Conservation (phyloP, 1,139 yeast species). For the Kurtzmaniella quercitrusa region DNA sequence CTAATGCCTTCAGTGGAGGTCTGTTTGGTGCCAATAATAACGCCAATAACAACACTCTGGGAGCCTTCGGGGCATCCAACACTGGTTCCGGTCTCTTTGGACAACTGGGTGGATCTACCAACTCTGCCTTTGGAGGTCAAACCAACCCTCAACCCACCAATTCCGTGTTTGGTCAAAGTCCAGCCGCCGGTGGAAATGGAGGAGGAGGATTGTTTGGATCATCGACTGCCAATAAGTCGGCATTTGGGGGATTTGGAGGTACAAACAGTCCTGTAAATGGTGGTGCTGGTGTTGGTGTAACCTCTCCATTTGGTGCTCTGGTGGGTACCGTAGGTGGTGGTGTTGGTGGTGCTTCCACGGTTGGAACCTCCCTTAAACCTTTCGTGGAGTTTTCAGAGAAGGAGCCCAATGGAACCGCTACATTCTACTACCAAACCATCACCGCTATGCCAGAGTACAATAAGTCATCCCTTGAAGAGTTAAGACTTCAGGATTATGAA, state of each 20-base stretch:
- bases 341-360: slow-evolving; percentile 28
- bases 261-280: slow-evolving; percentile 14
- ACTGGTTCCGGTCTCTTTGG: slow-evolving; percentile 6
- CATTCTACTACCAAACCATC: slow-evolving; percentile 67
- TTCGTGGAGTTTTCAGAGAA: slow-evolving; percentile 65
- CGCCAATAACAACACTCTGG: slow-evolving; percentile 18
- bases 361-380: slow-evolving; percentile 74
- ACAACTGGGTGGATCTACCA: slow-evolving; percentile 6
- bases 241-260: slow-evolving; percentile 17
- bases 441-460: slow-evolving; percentile 88
- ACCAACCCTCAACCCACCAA: slow-evolving; percentile 7
- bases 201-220: slow-evolving; percentile 22
- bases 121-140: slow-evolving; percentile 21
- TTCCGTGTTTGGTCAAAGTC: slow-evolving; percentile 25
- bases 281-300: slow-evolving; percentile 7
- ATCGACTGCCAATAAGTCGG: slow-evolving; percentile 15
- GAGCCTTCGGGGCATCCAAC: slow-evolving; percentile 23
- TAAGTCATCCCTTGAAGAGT: slow-evolving; percentile 79
- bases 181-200: no score
- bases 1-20: slow-evolving; percentile 14
- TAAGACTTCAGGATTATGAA: slow-evolving; percentile 83
- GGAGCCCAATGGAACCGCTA: slow-evolving; percentile 53
- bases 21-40: slow-evolving; percentile 18
- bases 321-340: no score
- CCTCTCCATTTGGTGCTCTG: slow-evolving; percentile 26